Percentiles rank a stretch among this genome's conserved stretches.
phyloP scores from a whole-genome alignment of 2,329 filamentous ascomycete genomes.

The Hypomyces rosellus region DNA sequence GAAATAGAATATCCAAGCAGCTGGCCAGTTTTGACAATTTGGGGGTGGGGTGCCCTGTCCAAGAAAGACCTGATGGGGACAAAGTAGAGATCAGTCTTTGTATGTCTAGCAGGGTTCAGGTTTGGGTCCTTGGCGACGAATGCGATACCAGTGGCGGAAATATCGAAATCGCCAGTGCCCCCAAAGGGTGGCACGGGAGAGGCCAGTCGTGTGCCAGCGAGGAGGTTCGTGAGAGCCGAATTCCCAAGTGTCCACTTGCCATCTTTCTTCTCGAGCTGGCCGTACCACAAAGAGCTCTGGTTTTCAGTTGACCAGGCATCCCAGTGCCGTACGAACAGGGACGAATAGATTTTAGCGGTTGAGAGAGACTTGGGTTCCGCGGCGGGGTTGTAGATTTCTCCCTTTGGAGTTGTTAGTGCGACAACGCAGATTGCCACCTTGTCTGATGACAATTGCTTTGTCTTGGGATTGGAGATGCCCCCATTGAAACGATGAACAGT shows the following conservation, averaged over 20 bases:
- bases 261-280: constrained; percentile 45
- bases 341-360: constrained; percentile 64
- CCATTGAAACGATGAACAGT: constrained; percentile 37
- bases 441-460: constrained; percentile 42
- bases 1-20: constrained; percentile 57
- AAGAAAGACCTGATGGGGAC: constrained; percentile 58
- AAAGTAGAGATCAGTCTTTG: constrained; percentile 76
- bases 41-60: constrained; percentile 45
- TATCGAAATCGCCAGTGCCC: constrained; percentile 72
- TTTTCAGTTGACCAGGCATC: constrained; percentile 67
- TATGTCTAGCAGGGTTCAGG: constrained; percentile 65
- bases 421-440: constrained; percentile 52
- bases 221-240: constrained; percentile 53
- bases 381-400: constrained; percentile 61
- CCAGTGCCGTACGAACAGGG: constrained; percentile 77
- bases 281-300: constrained; percentile 67
- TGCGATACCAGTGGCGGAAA: constrained; percentile 57
- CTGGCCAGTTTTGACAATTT: constrained; percentile 46
- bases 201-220: constrained; percentile 53
- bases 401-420: constrained; percentile 61
- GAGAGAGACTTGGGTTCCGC: constrained; percentile 53
- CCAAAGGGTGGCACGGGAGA: constrained; percentile 74
- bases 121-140: constrained; percentile 72
- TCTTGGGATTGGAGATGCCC: constrained; percentile 53
- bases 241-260: constrained; percentile 36